Evolutionary conservation across 352 stramenopile genomes (phyloP).

Genomic region (Phytophthora multivora): DNA sequence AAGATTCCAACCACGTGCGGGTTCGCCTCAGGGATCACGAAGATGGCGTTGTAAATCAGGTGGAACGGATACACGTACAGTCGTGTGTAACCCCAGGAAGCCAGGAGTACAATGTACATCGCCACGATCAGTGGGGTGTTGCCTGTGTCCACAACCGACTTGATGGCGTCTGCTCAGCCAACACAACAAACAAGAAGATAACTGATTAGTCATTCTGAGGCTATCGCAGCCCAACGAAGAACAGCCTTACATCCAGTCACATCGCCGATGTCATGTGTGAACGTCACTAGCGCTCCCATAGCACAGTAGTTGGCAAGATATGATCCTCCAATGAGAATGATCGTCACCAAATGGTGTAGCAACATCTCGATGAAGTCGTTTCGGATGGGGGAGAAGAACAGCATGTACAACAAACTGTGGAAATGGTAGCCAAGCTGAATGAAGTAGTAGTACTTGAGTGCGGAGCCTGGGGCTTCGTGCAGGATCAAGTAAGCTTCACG

Average conservation of each 20-base stretch:
- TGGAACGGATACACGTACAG: slow-evolving; percentile 52
- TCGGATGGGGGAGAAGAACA: slow-evolving; percentile 58
- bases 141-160: slow-evolving; percentile 44
- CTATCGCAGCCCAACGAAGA: background rate
- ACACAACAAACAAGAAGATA: background rate
- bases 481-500: slow-evolving; percentile 36
- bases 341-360: slow-evolving; percentile 61
- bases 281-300: slow-evolving; percentile 51
- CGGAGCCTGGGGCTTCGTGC: slow-evolving; percentile 31
- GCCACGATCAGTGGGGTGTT: slow-evolving; percentile 35
- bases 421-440: slow-evolving; percentile 64
- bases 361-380: slow-evolving; percentile 72
- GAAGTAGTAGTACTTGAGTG: slow-evolving; percentile 55
- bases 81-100: slow-evolving; percentile 49
- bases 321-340: slow-evolving; percentile 61
- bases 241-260: slow-evolving; percentile 51
- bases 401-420: slow-evolving; percentile 61
- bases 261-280: slow-evolving; percentile 62
- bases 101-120: slow-evolving; percentile 44
- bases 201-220: background rate
- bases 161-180: slow-evolving; percentile 36
- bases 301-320: slow-evolving; percentile 60
- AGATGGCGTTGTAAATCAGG: slow-evolving; percentile 44
- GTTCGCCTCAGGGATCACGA: slow-evolving; percentile 33
- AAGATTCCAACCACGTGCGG: slow-evolving; percentile 43